phyloP scores from a whole-genome alignment of 345 rosid species.

The Citrus unshiu region DNA sequence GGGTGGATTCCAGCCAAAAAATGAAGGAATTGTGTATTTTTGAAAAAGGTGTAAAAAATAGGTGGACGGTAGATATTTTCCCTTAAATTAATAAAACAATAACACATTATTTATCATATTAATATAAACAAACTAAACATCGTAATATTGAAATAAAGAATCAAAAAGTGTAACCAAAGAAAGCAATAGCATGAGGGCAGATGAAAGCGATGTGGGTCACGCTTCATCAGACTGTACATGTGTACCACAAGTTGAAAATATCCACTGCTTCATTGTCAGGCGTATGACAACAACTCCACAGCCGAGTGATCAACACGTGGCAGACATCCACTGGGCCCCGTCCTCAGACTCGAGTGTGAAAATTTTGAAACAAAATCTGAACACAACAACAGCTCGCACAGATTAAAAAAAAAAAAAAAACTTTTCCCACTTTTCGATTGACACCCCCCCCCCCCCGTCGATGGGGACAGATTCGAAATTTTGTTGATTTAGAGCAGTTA shows the following conservation, averaged over 20 bases:
- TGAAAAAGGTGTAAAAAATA: too few relatives aligned
- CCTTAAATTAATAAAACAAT: too few relatives aligned
- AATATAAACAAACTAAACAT: too few relatives aligned
- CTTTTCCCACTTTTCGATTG: not conserved
- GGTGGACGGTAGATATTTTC: too few relatives aligned
- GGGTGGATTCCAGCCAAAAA: too few relatives aligned
- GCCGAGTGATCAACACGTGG: conserved; percentile 11
- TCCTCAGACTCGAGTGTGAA: not conserved
- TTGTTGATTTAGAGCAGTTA: conserved; percentile 11
- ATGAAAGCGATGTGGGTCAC: not conserved
- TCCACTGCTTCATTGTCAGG: not conserved
- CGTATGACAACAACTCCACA: not conserved
- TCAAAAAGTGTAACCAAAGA: not conserved
- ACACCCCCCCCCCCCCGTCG: not conserved
- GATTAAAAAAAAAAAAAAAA: not conserved
- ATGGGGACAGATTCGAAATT: conserved; percentile 26
- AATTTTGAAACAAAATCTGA: not conserved
- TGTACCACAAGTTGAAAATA: not conserved
- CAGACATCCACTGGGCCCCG: conserved; percentile 5
- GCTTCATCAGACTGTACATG: conserved; percentile 12
- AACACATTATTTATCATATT: too few relatives aligned
- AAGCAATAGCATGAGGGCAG: not conserved
- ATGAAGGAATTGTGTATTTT: too few relatives aligned
- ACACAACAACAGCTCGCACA: too few relatives aligned
- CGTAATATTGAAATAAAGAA: not conserved